Conservation (phyloP, 306 rosid genomes). For the Carpinus fangiana region DNA sequence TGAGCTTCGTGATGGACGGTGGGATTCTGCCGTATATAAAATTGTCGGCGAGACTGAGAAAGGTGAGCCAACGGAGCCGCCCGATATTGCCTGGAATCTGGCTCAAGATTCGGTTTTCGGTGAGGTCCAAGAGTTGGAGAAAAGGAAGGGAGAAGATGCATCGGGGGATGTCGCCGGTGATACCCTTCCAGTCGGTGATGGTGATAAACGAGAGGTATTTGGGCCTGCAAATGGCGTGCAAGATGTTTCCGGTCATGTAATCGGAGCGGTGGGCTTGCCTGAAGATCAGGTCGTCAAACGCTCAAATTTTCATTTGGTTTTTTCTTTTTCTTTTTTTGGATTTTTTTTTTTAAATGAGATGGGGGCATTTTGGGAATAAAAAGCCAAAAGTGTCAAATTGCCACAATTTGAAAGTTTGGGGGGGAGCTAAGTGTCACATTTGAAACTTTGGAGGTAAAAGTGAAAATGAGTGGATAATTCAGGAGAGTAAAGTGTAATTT, state of each 20-base stretch:
- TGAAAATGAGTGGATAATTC: too few species aligned
- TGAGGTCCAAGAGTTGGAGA: constrained; percentile 78
- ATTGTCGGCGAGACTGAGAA: constrained; percentile 80
- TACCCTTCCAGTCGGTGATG: constrained; percentile 91
- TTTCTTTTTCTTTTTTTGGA: too few species aligned
- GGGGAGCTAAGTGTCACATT: too few species aligned
- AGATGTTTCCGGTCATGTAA: constrained; percentile 79
- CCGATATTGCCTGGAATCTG: constrained; percentile 64
- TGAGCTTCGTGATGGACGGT: constrained; percentile 45
- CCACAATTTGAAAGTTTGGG: too few species aligned
- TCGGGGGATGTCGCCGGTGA: constrained; percentile 77
- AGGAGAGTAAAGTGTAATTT: too few species aligned
- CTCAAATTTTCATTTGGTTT: too few species aligned
- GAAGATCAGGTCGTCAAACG: constrained; percentile 74
- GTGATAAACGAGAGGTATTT: constrained; percentile 67
- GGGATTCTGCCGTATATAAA: constrained; percentile 66
- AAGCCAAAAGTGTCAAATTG: too few species aligned
- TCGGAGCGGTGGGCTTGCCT: constrained; percentile 59
- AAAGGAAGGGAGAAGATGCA: constrained; percentile 64
- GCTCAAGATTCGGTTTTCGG: constrained; percentile 73
- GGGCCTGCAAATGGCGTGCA: constrained; percentile 67
- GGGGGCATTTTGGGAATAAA: too few species aligned
- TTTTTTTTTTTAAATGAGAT: too few species aligned
- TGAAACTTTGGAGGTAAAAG: too few species aligned
- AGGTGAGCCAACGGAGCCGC: constrained; percentile 56